phyloP scores from a whole-genome alignment of 23 red algal species.

The Gracilaria domingensis region DNA sequence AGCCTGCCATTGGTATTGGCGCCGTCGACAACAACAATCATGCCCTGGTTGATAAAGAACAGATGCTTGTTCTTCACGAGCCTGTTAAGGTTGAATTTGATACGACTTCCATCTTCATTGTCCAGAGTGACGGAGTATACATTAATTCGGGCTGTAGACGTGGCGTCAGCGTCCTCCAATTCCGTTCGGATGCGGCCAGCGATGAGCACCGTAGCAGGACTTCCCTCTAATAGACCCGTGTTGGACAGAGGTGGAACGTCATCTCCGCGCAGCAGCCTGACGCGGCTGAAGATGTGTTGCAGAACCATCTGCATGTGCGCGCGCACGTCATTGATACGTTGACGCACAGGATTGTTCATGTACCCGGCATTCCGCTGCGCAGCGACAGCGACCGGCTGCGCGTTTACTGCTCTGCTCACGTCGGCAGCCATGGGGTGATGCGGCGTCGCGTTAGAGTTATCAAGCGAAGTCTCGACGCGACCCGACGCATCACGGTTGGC shows the following conservation, averaged over 20 bases:
- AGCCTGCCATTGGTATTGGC: constrained; percentile 66
- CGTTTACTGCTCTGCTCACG: background rate
- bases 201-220: constrained; percentile 9
- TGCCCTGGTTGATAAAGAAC: constrained; percentile 51
- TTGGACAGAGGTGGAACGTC: constrained; percentile 1
- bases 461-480: constrained; percentile 45
- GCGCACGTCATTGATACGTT: constrained; percentile 41
- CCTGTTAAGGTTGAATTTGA: constrained; percentile 55
- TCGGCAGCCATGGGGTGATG: background rate
- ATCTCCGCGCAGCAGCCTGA: constrained; percentile 7
- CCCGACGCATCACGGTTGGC: constrained; percentile 34
- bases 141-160: constrained; percentile 10
- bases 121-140: constrained; percentile 48
- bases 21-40: constrained; percentile 67
- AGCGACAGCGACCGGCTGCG: background rate
- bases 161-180: constrained; percentile 41
- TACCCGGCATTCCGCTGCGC: background rate
- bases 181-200: constrained; percentile 56
- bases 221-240: background rate
- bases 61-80: constrained; percentile 20
- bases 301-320: background rate
- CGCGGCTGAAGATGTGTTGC: background rate
- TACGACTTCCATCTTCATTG: constrained; percentile 53
- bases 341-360: constrained; percentile 43
- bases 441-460: background rate